phyloP scores from a whole-genome alignment of 768 basidiomycete species.

The Omphalotus guepiniiformis region DNA sequence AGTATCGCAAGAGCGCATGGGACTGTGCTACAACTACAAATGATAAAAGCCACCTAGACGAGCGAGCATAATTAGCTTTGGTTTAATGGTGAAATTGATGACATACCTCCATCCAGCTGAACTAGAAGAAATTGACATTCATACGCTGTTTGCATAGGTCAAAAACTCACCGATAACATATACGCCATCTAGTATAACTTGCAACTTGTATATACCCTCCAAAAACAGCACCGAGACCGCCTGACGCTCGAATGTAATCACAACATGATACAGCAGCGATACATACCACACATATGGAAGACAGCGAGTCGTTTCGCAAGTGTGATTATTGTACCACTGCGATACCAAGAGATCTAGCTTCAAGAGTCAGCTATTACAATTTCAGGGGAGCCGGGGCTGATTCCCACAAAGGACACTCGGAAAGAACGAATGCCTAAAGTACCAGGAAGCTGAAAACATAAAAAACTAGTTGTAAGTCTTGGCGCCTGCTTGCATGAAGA shows the following conservation, averaged over 20 bases:
- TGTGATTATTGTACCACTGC: conserved; percentile 21
- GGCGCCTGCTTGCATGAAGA: conserved; percentile 23
- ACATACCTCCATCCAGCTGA: conserved; percentile 21
- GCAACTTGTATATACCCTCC: conserved; percentile 22
- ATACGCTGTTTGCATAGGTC: background rate
- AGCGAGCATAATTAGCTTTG: background rate
- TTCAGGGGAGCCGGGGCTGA: too few relatives aligned
- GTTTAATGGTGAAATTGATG: background rate
- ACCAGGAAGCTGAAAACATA: conserved; percentile 22
- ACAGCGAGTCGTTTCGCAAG: conserved; percentile 22
- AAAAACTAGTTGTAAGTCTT: conserved; percentile 19
- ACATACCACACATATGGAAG: conserved; percentile 18
- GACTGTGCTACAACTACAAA: conserved; percentile 23
- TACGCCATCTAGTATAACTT: conserved; percentile 18
- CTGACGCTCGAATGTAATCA: background rate
- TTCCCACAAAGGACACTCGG: conserved; percentile 12
- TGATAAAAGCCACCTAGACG: conserved; percentile 21
- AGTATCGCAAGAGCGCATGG: conserved; percentile 17
- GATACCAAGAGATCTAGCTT: conserved; percentile 20
- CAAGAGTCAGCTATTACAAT: background rate
- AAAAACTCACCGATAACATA: conserved; percentile 14
- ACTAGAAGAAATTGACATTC: background rate
- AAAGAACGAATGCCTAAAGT: conserved; percentile 22
- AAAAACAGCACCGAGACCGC: conserved; percentile 21
- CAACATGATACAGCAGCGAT: background rate